phyloP scores from a whole-genome alignment of 2,329 filamentous ascomycete species.

The Elsinoe batatas region DNA sequence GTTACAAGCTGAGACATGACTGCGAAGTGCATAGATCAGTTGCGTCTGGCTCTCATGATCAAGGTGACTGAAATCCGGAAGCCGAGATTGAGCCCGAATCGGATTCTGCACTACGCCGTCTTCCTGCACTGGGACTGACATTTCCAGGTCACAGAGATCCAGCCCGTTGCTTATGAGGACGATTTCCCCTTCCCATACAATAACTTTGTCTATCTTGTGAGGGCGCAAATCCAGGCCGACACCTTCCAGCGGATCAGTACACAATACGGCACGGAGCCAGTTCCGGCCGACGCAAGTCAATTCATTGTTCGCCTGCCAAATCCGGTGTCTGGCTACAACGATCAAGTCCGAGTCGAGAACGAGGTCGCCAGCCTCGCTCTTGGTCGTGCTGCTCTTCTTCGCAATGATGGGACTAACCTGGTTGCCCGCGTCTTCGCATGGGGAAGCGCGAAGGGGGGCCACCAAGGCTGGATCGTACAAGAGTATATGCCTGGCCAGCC shows the following conservation, averaged over 20 bases:
- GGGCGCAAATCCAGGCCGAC: neutral
- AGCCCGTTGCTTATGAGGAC: slow-evolving; percentile 11
- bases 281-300: neutral
- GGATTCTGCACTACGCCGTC: neutral
- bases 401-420: neutral
- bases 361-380: slow-evolving; percentile 22
- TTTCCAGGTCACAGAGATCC: neutral
- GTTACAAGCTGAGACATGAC: no score
- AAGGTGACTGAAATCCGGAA: no score
- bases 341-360: slow-evolving; percentile 24
- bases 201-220: slow-evolving; percentile 14
- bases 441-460: neutral
- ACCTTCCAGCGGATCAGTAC: neutral
- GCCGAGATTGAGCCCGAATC: neutral
- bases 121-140: neutral
- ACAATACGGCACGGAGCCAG: neutral
- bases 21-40: no score
- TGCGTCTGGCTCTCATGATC: no score
- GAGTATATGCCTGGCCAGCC: slow-evolving; percentile 7
- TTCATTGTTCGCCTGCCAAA: slow-evolving; percentile 13
- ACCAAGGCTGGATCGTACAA: slow-evolving; percentile 15
- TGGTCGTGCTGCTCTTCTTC: slow-evolving; percentile 1
- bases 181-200: slow-evolving; percentile 14
- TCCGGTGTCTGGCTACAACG: slow-evolving; percentile 8
- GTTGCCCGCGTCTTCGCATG: slow-evolving; percentile 12